Evolutionary conservation across 2,329 filamentous ascomycete species (phyloP), one percentile per base, ranked within the genome.

Genomic region (Tympanopsis confertula): DNA sequence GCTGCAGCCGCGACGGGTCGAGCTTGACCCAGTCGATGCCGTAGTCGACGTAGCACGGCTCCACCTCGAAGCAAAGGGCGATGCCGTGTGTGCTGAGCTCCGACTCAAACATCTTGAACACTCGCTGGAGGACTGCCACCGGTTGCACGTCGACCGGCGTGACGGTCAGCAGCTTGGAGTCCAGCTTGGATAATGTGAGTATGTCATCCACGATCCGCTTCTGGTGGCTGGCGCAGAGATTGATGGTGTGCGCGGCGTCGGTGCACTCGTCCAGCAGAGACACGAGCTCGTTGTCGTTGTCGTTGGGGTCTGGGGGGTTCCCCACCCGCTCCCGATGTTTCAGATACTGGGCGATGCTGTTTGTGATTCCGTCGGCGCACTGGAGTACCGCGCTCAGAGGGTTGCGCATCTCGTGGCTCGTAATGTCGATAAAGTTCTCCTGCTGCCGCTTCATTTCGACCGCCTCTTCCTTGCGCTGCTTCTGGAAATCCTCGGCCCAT

Each of bases 221-320:
- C 55, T 88, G 81, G 57, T 86, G 85, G 50, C 78, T 83, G 37
- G 82, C 81, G 54, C 85, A 91, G 13, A 88, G 65, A 17, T 78
- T 78, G 51, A 89, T 88, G 1, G 83, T 88, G 47, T 85, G 82
- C n/a, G 83, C 79, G 5, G 84, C 82, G 53, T 88, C 82, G 15
- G 86, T 66, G 42, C 72, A 74, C 22, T 59, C 62, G 15, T 74
- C 69, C 17, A 78, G 46, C 5, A 74, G 53, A 3, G 55, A 55
- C 17, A 70, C 63, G 5, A 72, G 51, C 47, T 69, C 44, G 56
- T 69, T 35, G 52, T 62, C 47, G 42, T 59, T 46, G 19, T 55
- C 46, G 3, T 52, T 51, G 3, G 54, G 40, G n/a, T 38, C 46
- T 17, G 35, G n/a, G 37, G 35, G 18, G 38, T 33, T 4, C 33